Base-by-base conservation (phyloP, 345 rosid species). In the Eucalyptus sp. region DNA sequence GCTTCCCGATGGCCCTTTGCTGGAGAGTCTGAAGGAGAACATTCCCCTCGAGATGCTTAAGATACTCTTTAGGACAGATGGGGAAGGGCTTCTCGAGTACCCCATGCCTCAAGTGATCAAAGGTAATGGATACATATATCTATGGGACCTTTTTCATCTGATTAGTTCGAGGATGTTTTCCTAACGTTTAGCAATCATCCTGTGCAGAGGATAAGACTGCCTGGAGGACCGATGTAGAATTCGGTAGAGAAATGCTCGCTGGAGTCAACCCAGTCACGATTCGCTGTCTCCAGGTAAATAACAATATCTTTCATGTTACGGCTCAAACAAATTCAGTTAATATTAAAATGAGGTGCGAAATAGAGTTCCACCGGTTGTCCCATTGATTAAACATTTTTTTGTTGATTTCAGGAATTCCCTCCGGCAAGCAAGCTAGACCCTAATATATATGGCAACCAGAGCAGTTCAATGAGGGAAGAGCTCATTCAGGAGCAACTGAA, bases 201-300 rank as follows among this genome's bases (percentile, higher is more conserved):
- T 86, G 71, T 5, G 58, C 90, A 93, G 93, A 91, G 86, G 87
- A 87, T 48, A 90, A 88, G 86, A 87, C 92, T 51, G 94, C 93
- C 13, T 93, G 94, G 94, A 92, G 93, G 90, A 92, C 93, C 18
- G 94, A 93, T 49, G 92, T 90, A 90, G 94, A 93, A 89, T 93
- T 92, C 41, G 92, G 86, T 13, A 84, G 93, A 90, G 94, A 93
- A 87, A 56, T 56, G 62, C 62, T 56, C 6, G 62, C 62, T 56
- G 62, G 62, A 56, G 62, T 25, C 62, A 56, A 56, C 62, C 62
- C 62, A 4, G 29, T 56, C 13, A 0, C 24, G 29, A 24, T 56
- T 56, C 62, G 62, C 29, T 56, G 29, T 56, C 62, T 56, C 6
- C 29, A 24, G 62, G 62, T 56, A 56, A 22, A 56, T 24, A 56